Percentiles rank a stretch among this genome's conserved stretches.
Conservation (phyloP, 805 yeast species). For the Phaffomyces thermotolerans region DNA sequence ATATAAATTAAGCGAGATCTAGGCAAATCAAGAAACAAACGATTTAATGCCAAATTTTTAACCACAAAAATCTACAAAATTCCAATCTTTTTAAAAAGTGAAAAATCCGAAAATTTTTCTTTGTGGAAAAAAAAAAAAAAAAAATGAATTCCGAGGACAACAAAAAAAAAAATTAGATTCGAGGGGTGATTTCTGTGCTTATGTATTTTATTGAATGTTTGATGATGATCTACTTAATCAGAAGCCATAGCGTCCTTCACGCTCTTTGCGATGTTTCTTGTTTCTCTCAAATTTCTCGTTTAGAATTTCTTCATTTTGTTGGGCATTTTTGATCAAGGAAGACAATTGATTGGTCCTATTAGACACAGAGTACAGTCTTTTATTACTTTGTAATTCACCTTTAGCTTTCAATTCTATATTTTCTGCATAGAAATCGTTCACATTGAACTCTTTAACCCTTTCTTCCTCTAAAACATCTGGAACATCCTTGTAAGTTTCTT, state of each 20-base stretch:
- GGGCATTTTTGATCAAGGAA: constrained; percentile 23
- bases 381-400: constrained; percentile 18
- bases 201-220: not conserved
- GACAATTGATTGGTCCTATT: constrained; percentile 21
- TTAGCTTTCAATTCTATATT: constrained; percentile 17
- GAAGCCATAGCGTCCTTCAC: constrained; percentile 21
- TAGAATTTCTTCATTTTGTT: constrained; percentile 18
- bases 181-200: no score
- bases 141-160: constrained; percentile 7
- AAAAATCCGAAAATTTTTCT: constrained; percentile 8
- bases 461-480: constrained; percentile 2
- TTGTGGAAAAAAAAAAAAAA: not conserved
- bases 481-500: not conserved
- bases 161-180: not conserved
- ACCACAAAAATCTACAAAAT: not conserved
- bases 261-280: constrained; percentile 18
- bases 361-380: constrained; percentile 16
- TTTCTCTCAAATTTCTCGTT: constrained; percentile 19
- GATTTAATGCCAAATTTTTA: not conserved
- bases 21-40: no score
- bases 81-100: constrained; percentile 3
- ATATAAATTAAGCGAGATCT: no score
- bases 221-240: no score
- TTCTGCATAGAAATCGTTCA: constrained; percentile 14
- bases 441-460: constrained; percentile 17